Evolutionary conservation across 2,329 filamentous ascomycete genomes (phyloP), one percentile per base, ranked within the genome.

Genomic region (Fusarium piperis): DNA sequence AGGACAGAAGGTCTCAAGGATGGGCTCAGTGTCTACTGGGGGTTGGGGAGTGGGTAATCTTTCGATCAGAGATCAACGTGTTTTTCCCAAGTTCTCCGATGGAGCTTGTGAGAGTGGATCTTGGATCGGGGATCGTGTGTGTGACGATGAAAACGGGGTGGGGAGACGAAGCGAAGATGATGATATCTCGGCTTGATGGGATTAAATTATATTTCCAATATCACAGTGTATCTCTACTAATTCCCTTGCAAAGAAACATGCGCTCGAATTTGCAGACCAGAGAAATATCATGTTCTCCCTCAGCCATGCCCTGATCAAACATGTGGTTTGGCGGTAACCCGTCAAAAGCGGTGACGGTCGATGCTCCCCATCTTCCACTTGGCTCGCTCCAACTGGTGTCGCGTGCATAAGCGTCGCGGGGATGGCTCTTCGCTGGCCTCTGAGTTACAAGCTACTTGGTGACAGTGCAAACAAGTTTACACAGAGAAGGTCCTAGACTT

Each of bases 401-500:
- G 75, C 74, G 65, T 76, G 76, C 76, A 76, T 77, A 76, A 76
- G 74, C 68, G 73, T 68, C 63, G 52, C 52, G 67, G 33, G 60
- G 39, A 48, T 51, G 44, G 3, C 36, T 62, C 39, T 63, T 63
- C 44, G 59, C 44, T 36, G 46, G 28, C 52, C 52, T 53, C 59
- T 35, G 28, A 59, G 46, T 64, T 51, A 28, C 44, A 51, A 51
- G 44, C 38, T 20, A 20, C n/a, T 23, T 48, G 28, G 4, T 16
- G 4, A 23, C n/a, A 8, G 26, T 59, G 18, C 55, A 52, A 44
- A 36, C 62, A 51, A 59, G 53, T 51, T 38, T 61, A 53, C 44
- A 35, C 33, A 53, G 28, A 55, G 7, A 26, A 33, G 16, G 51
- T 52, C 32, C 16, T 60, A 26, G 32, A 53, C 23, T 23, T 3